Evolutionary conservation across 345 rosid species (phyloP), one percentile per base, ranked within the genome.

Genomic region (Brassica rapa): DNA sequence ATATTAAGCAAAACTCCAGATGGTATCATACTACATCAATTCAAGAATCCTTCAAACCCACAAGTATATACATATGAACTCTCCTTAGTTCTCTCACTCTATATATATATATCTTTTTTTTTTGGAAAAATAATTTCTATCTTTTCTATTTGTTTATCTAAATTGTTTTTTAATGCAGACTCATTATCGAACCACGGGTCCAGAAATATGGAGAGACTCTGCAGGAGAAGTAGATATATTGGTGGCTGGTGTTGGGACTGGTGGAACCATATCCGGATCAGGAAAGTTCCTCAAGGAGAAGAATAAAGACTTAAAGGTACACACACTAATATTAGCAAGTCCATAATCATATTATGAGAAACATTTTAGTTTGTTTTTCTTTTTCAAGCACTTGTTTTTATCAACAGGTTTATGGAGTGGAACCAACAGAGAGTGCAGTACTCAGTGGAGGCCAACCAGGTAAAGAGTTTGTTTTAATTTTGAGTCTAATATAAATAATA

Each of bases 181-280:
- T 16, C 98, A 91, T 75, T 93, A 88, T 49, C 87, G 82, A 76
- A 89, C 92, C 53, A 86, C 89, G 11, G 91, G 92, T 27, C 92
- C 91, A 15, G 95, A 90, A 84, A 87, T 88, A 78, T 90, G 95
- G 95, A 84, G 68, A 57, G 92, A 81, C 75, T 83, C 89, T 0
- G 86, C 66, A 33, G 93, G 87, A 57, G 71, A 86, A 80, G 86
- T 88, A 67, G 89, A 89, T 77, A 82, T 69, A 6, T 70, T 89
- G 66, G 84, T 91, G 0, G 66, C 87, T 0, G 91, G 88, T 56
- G 79, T 87, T 67, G 93, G 96, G 9, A 90, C 91, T 32, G 91
- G 91, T 32, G 96, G 96, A 30, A 89, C 91, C 0, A 65, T 86
- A 56, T 81, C 86, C 1, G 93, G 91, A 10, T 70, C 82, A 27